phyloP scores from a whole-genome alignment of 106 monocot genomes.

The Vanilla planifolia region DNA sequence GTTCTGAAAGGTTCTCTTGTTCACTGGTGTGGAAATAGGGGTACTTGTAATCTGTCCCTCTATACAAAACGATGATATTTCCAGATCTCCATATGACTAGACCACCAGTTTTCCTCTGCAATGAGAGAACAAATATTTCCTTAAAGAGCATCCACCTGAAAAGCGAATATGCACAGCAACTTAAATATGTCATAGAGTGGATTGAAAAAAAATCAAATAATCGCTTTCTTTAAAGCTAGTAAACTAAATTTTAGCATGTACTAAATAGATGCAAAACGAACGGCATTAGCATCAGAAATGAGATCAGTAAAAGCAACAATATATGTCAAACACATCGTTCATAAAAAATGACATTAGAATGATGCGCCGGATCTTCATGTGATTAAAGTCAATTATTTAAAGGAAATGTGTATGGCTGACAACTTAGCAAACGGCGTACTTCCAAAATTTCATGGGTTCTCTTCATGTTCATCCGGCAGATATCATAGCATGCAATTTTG shows the following conservation, averaged over 20 bases:
- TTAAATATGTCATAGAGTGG: no score
- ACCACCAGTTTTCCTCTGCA: constrained; percentile 97
- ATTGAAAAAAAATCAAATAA: background rate
- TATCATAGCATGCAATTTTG: constrained; percentile 81
- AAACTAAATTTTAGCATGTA: background rate
- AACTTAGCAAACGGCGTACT: constrained; percentile 26
- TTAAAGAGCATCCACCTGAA: background rate
- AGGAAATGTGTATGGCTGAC: no score
- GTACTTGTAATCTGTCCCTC: constrained; percentile 79
- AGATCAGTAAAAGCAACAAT: background rate
- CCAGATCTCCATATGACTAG: constrained; percentile 97
- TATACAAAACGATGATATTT: constrained; percentile 78
- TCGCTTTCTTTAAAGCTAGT: background rate
- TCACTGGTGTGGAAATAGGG: constrained; percentile 54
- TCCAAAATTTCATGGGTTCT: constrained; percentile 90
- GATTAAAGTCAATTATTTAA: no score
- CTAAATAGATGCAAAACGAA: background rate
- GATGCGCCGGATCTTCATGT: no score
- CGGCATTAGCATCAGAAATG: no score
- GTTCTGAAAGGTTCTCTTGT: background rate
- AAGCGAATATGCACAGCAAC: no score
- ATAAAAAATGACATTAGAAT: no score
- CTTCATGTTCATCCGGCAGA: constrained; percentile 92
- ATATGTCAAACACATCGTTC: background rate
- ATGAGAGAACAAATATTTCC: constrained; percentile 5